Percentiles rank a stretch among this genome's conserved stretches.
Evolutionary conservation across 306 rosid species (phyloP).

Genomic region (Chamaecrista fasciculata): DNA sequence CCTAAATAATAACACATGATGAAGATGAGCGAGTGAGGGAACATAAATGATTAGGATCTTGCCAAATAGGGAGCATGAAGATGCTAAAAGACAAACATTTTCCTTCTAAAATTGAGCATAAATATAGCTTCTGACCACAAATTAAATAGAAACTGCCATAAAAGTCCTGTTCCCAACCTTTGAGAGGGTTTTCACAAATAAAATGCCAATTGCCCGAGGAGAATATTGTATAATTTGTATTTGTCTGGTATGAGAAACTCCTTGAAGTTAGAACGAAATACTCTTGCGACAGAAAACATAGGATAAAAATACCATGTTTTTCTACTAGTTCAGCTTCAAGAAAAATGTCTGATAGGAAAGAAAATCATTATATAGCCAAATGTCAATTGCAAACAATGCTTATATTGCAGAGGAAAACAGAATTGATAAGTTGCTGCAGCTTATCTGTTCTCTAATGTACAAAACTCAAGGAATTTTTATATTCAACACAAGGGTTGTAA

Average conservation of each 20-base stretch:
- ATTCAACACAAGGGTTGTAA: not conserved
- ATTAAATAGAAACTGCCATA: not conserved
- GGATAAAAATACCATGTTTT: not conserved
- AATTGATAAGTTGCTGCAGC: not conserved
- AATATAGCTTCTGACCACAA: not conserved
- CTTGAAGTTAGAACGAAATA: not conserved
- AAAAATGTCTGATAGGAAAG: slow-evolving; percentile 2
- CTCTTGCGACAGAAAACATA: not conserved
- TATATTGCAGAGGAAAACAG: not conserved
- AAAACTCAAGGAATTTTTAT: not conserved
- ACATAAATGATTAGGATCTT: not conserved
- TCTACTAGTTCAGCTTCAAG: slow-evolving; percentile 7
- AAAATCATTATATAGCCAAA: slow-evolving; percentile 9
- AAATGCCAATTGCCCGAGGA: slow-evolving; percentile 1
- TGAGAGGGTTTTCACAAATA: not conserved
- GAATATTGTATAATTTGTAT: not conserved
- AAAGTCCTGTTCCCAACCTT: not conserved
- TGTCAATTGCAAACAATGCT: not conserved
- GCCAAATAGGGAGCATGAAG: not conserved
- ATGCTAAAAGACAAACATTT: not conserved
- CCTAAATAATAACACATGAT: slow-evolving; percentile 34
- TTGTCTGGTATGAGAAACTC: not conserved
- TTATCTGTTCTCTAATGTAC: not conserved
- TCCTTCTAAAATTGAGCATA: not conserved
- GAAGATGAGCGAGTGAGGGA: slow-evolving; percentile 5